Conservation (phyloP, 2,329 filamentous ascomycete genomes). For the Stenocarpella maydis region DNA sequence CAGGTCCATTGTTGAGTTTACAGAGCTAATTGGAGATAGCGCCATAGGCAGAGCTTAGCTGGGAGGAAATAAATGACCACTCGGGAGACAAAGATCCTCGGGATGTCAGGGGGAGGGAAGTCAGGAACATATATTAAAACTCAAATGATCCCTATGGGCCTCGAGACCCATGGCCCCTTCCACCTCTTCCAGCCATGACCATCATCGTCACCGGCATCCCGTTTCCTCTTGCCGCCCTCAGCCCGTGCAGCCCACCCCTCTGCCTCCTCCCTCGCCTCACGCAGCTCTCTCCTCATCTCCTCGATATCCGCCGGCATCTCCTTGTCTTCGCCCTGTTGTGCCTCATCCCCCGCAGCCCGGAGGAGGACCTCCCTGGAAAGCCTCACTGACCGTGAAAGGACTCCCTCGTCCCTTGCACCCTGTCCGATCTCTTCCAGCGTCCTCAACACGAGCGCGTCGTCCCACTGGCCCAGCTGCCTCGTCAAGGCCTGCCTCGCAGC, state of each 20-base stretch:
- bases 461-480: conserved; percentile 42
- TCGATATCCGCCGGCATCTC: conserved; percentile 18
- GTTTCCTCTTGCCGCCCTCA: conserved; percentile 28
- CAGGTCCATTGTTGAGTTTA: too few relatives aligned
- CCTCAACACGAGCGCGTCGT: conserved; percentile 40
- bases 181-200: conserved; percentile 57
- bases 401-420: conserved; percentile 40
- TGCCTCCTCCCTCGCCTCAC: conserved; percentile 9
- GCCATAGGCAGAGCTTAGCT: too few relatives aligned
- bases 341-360: conserved; percentile 39
- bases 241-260: neutral
- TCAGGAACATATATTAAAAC: too few relatives aligned
- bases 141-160: conserved; percentile 65
- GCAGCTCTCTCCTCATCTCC: conserved; percentile 21
- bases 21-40: too few relatives aligned
- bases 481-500: conserved; percentile 35
- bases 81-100: too few relatives aligned
- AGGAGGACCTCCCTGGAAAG: conserved; percentile 39
- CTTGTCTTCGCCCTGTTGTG: conserved; percentile 22
- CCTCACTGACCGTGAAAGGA: conserved; percentile 43
- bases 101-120: too few relatives aligned
- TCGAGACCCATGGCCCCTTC: conserved; percentile 63
- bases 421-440: conserved; percentile 43
- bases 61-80: too few relatives aligned
- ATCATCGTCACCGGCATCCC: conserved; percentile 32